A percentile compares a stretch with the other conserved stretches of the same genome.
phyloP scores from a whole-genome alignment of 2,329 filamentous ascomycete genomes.

The Herpotrichia juniperi region DNA sequence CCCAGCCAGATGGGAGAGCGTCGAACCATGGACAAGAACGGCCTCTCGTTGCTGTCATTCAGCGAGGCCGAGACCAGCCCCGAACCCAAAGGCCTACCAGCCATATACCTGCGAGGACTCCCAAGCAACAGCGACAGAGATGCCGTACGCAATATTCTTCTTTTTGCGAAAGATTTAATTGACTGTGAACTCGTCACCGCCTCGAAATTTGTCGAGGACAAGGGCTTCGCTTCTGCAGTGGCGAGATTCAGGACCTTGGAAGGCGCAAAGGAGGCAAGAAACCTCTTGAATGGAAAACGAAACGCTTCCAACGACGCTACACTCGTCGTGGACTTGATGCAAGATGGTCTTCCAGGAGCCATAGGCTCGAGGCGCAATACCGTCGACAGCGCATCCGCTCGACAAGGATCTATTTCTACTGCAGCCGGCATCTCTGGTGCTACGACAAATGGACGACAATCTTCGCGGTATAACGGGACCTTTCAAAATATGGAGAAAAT shows the following conservation, averaged over 20 bases:
- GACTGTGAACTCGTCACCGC: conserved; percentile 62
- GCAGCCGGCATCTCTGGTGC: conserved; percentile 54
- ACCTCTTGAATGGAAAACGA: conserved; percentile 65
- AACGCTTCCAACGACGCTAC: conserved; percentile 66
- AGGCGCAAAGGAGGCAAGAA: conserved; percentile 65
- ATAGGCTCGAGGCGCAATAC: conserved; percentile 61
- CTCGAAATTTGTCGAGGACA: conserved; percentile 61
- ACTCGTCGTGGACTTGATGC: conserved; percentile 64
- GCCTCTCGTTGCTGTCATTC: conserved; percentile 41
- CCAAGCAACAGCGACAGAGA: conserved; percentile 64
- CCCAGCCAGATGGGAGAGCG: conserved; percentile 49
- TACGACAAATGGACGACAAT: conserved; percentile 53
- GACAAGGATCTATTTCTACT: conserved; percentile 53
- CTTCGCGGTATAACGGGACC: conserved; percentile 65
- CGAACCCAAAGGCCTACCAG: conserved; percentile 31
- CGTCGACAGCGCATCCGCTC: conserved; percentile 54
- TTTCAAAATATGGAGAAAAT: conserved; percentile 68
- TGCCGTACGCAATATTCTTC: conserved; percentile 65
- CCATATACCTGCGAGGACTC: conserved; percentile 64
- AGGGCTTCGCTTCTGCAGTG: conserved; percentile 62
- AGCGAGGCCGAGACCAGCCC: conserved; percentile 39
- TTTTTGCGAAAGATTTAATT: conserved; percentile 69
- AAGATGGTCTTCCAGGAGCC: conserved; percentile 38
- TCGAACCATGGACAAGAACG: conserved; percentile 44
- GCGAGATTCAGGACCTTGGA: conserved; percentile 63